Base-by-base conservation (phyloP, 306 rosid genomes). In the Luffa aegyptiaca region DNA sequence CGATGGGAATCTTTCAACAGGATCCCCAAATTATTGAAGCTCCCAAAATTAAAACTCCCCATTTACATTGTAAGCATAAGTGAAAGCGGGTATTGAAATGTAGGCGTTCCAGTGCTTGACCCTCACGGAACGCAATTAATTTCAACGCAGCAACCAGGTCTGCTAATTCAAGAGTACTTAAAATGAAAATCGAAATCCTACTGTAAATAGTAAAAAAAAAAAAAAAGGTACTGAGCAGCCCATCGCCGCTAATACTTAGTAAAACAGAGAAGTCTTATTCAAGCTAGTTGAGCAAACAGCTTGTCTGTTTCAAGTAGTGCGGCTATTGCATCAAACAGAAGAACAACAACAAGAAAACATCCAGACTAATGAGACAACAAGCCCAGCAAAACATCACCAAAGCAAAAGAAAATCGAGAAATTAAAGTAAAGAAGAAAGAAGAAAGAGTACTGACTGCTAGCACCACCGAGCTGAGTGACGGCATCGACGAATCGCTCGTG, bases 401-500 rank as follows among this genome's bases (percentile, higher is more conserved):
- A 9, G 0, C 3, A 16, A 53, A 61, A 1, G 17, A 52, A 17
- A 42, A 6, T 14, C 18, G 3, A 71, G 61, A 21, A n/a, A 80
- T 77, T 26, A 13, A 70, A 39, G 61, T 46, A 42, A 35, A 70
- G n/a, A 21, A 80, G 12, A 41, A 13, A 26, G 71, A 45, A 75
- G 16, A 56, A 56, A 49, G n/a, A 61, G 62, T 20, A 75, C 39
- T 84, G 12, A 93, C 98, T 93, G 55, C 91, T 57, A 44, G 98
- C 86, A 79, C 98, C 98, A 33, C 99, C 99, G 72, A 95, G 99
- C 84, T 95, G 97, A 52, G 96, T 90, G 35, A 95, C 99, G 2
- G 99, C 97, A 82, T 95, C 99, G 51, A 95, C 88, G 51, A 95
- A 95, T 11, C 99, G 92, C 57, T 95, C 99, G 64, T 95, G 99